Base-by-base conservation (phyloP, 2,329 filamentous ascomycete genomes). In the Penicillium decumbens region DNA sequence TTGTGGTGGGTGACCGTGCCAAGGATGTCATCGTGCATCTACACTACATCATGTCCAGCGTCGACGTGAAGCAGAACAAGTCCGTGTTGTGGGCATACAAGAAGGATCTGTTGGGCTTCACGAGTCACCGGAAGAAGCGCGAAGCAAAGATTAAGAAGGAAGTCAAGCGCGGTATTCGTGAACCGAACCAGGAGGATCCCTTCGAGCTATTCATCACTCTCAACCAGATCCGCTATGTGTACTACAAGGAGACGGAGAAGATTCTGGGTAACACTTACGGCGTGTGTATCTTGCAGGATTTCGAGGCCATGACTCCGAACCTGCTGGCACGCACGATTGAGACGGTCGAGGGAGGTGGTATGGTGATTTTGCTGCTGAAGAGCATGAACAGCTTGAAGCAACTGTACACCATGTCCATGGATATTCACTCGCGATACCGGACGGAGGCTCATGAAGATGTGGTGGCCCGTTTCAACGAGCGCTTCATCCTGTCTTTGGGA, bases 211-310 rank as follows among this genome's bases (percentile, higher is more conserved):
- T 97, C 74, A 87, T 97, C 62, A 93, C 90, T 50, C 84, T 95
- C 49, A 88, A 97, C 75, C 90, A 96, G 72, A 95, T 98, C 69
- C 88, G 93, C 71, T 98, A 98, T 80, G 89, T 93, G 50, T 98
- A 95, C 79, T 98, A 98, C 78, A 98, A 98, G 75, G 93, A 98
- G 76, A 97, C 93, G 25, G 93, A 98, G 65, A 97, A 96, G 78
- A 96, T 98, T 66, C 74, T 97, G 49, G 93, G 93, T 69, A 95
- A 97, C 71, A 98, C 93, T 38, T 98, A 93, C 67, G 92, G 92
- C 67, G 96, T 96, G 89, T 96, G 90, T 70, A 95, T 98, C 57
- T 75, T 98, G 60, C 93, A 98, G 71, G 93, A 98, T 67, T 98
- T 98, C 64, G 93, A 98, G 72, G 93, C 91, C 35, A 82, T 98